Base-by-base conservation (phyloP, 2,329 filamentous ascomycete genomes). In the Macrophomina tecta region DNA sequence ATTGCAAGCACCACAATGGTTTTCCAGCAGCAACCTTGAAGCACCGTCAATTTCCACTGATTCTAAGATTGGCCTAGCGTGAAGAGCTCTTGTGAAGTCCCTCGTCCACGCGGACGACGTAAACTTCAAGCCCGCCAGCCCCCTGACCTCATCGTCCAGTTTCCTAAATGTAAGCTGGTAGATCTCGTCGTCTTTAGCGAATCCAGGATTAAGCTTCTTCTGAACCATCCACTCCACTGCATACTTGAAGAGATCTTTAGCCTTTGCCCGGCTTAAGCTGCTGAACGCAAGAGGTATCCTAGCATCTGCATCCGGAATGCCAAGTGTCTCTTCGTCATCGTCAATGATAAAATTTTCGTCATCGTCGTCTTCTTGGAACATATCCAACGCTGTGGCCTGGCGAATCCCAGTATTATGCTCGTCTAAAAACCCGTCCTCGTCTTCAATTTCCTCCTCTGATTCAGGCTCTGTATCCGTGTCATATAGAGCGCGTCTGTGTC, bases 171-270 rank as follows among this genome's bases (percentile, higher is more conserved):
- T 88, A 32, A 91, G 82, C 12, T 79, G 73, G 76, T 93, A 95
- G 12, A 93, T 80, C 7, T 86, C 82, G 68, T 91, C 87, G 5
- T 85, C 79, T 18, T 84, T 83, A 11, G 85, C 80, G 72, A 93
- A 94, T 0, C 83, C 87, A 0, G 91, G 91, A 70, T 93, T 90
- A 61, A 95, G 83, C 71, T 90, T 89, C 74, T 91, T 91, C 72
- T 93, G 90, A 2, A 94, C 89, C 79, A 94, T 90, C 91, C 91
- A 94, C 74, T 93, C 90, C 1, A 94, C 83, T 0, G 87, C 90
- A 71, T 89, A 88, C 56, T 86, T 86, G 80, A 94, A 94, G 60
- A 93, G 87, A 46, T 92, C 88, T 69, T 88, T 89, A 0, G 89
- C 81, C 61, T 90, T 90, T 70, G 89, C 89, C 69, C 89, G 87